phyloP scores from a whole-genome alignment of 805 yeast genomes.

The Debaryomyces prosopidis region DNA sequence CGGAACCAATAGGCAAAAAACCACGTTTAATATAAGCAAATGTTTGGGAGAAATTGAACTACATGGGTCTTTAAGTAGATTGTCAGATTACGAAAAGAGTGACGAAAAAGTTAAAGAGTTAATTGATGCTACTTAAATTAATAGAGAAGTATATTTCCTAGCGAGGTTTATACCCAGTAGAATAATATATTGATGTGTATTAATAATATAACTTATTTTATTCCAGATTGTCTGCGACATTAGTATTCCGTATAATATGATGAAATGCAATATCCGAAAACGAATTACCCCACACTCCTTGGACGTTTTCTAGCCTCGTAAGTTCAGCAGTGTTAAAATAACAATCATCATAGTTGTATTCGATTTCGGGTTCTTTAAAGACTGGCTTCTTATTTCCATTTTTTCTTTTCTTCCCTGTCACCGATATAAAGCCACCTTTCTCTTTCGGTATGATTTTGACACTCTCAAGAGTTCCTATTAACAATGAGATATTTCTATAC shows the following conservation, averaged over 20 bases:
- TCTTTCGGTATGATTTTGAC: slow-evolving; percentile 6
- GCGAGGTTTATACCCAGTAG: not conserved
- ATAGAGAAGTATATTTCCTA: not conserved
- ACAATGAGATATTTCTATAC: slow-evolving; percentile 45
- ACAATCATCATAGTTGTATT: slow-evolving; percentile 25
- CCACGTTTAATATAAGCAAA: slow-evolving; percentile 15
- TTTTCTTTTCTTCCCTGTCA: slow-evolving; percentile 14
- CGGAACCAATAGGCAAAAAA: slow-evolving; percentile 20
- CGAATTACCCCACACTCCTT: slow-evolving; percentile 50
- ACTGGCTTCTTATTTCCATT: slow-evolving; percentile 22
- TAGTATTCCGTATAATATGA: not conserved
- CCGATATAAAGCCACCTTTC: slow-evolving; percentile 22
- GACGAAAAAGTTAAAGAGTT: too few species aligned
- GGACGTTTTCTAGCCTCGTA: slow-evolving; percentile 17
- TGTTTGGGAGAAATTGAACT: not conserved
- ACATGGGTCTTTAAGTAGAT: too few species aligned
- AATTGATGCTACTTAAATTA: too few species aligned
- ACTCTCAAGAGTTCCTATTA: slow-evolving; percentile 23
- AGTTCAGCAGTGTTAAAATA: slow-evolving; percentile 31
- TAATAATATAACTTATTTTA: not conserved
- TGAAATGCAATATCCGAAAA: slow-evolving; percentile 56
- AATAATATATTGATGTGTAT: not conserved
- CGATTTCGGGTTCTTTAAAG: slow-evolving; percentile 30
- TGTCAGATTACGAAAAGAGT: too few species aligned
- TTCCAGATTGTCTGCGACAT: not conserved